Evolutionary conservation across 257 asterid genomes (phyloP), one percentile per base, ranked within the genome.

Genomic region (Solanum peruvianum): DNA sequence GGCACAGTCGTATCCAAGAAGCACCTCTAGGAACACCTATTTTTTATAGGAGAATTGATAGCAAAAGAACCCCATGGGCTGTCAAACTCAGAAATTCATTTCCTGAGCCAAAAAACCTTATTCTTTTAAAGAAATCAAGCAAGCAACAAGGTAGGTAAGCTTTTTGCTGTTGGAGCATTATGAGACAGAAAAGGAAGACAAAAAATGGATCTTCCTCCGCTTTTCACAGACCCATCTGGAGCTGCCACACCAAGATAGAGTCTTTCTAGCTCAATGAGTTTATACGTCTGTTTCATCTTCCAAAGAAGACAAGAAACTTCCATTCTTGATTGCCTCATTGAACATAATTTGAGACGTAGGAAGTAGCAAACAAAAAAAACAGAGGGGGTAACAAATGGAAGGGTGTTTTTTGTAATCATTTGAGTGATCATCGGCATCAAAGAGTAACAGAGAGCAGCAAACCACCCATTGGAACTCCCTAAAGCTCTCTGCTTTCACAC

Each of bases 391-490:
- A 33, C 35, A 33, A 33, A 33, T 33, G 35, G 35, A 33, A 33
- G 35, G 35, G 72, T 37, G 23, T 64, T 87, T 66, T 9, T 11
- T 27, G 42, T 3, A 16, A 18, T 75, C 41, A 78, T 15, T 44
- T 10, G 21, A 62, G 89, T 21, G 82, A 87, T 87, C 85, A 89
- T 87, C 60, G 77, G 91, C 88, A 2, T 64, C 25, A 37, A 15
- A 20, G 49, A 52, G 20, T 52, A 23, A 52, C 62, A 49, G 75
- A 89, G 84, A 86, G 89, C 56, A 72, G 88, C 90, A 83, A 89
- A 45, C 91, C 77, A 67, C 86, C 84, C 84, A 62, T 20, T 13
- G 7, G 37, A 76, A 85, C 70, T 6, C 89, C 89, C 80, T 23
- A 41, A 25, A 6, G n/a, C 89, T 69, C 88, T 47, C 84, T 35